Evolutionary conservation across 2,329 filamentous ascomycete species (phyloP).

Genomic region (Exserohilum rostratum): DNA sequence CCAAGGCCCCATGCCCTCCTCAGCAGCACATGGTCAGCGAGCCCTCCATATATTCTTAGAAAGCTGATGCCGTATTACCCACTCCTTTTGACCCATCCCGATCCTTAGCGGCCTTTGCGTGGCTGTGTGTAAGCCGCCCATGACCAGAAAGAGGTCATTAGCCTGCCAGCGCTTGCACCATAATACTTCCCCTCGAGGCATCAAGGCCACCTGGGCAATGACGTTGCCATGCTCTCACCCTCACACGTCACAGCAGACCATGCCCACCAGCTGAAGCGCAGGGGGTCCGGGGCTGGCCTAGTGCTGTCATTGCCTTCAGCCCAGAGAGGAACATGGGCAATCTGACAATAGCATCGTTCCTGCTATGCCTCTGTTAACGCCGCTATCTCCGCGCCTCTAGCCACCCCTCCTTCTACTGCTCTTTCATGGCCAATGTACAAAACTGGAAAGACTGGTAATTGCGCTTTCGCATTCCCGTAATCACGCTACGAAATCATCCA

Average conservation of each 20-base stretch:
- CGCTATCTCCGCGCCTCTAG: neutral
- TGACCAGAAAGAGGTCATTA: conserved; percentile 31
- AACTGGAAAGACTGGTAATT: too few relatives aligned
- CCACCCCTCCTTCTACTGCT: neutral
- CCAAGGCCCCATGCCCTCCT: conserved; percentile 8
- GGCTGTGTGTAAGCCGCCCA: conserved; percentile 44
- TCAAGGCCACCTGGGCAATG: neutral
- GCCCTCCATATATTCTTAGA: conserved; percentile 44
- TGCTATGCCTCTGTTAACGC: neutral
- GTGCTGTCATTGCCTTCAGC: neutral
- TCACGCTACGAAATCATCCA: too few relatives aligned
- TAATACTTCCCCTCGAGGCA: conserved; percentile 18
- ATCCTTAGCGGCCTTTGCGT: conserved; percentile 33
- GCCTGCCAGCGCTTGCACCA: conserved; percentile 20
- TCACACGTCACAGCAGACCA: conserved; percentile 2
- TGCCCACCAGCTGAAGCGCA: neutral
- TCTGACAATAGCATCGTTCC: conserved; percentile 6
- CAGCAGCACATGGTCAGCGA: conserved; percentile 20
- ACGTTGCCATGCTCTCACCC: neutral
- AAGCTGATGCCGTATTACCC: conserved; percentile 42
- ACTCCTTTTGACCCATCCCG: conserved; percentile 30
- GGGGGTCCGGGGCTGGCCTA: conserved; percentile 6
- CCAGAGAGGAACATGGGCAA: neutral
- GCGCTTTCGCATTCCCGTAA: too few relatives aligned
- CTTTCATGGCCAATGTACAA: neutral